These are phyloP conservation scores for Kodamaea kakaduensis DNA, from an alignment of 805 yeast species.

Conservation along the genomic window DNA sequence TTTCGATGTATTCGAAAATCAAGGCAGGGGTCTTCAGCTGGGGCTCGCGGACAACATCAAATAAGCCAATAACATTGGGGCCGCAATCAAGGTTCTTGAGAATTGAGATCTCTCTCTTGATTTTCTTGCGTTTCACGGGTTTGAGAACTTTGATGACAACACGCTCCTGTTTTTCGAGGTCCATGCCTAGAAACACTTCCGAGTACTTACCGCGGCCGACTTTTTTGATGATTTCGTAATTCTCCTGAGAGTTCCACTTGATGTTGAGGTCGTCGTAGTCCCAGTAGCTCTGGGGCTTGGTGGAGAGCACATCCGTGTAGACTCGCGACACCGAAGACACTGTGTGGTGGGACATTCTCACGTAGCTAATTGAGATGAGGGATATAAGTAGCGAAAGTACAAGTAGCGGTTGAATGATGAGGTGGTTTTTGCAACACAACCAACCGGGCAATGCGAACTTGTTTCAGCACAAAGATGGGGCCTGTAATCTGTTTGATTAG, in stretches of 20 bases:
- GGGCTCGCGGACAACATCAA: constrained; percentile 86
- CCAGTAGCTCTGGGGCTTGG: constrained; percentile 81
- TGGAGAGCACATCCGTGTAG: constrained; percentile 72
- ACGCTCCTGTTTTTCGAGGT: constrained; percentile 53
- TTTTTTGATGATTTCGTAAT: constrained; percentile 79
- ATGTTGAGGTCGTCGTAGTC: constrained; percentile 67
- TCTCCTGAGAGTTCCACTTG: constrained; percentile 81
- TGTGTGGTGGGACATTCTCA: constrained; percentile 15
- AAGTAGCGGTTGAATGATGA: too few species aligned
- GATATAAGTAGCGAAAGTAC: constrained; percentile 7
- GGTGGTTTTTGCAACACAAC: too few species aligned
- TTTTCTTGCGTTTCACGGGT: constrained; percentile 91
- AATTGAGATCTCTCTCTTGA: constrained; percentile 85
- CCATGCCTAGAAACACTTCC: constrained; percentile 86
- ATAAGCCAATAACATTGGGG: constrained; percentile 68
- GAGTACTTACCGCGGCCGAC: constrained; percentile 92
- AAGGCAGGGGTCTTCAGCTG: constrained; percentile 83
- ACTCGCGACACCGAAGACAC: constrained; percentile 65
- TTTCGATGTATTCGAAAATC: constrained; percentile 79
- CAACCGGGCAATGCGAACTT: too few species aligned
- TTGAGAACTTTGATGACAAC: constrained; percentile 89
- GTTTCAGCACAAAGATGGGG: too few species aligned
- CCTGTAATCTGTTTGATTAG: too few species aligned
- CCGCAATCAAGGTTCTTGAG: constrained; percentile 82
- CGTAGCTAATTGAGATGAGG: constrained; percentile 7